phyloP scores from a whole-genome alignment of 305 asterid species.

The Lippia alba region DNA sequence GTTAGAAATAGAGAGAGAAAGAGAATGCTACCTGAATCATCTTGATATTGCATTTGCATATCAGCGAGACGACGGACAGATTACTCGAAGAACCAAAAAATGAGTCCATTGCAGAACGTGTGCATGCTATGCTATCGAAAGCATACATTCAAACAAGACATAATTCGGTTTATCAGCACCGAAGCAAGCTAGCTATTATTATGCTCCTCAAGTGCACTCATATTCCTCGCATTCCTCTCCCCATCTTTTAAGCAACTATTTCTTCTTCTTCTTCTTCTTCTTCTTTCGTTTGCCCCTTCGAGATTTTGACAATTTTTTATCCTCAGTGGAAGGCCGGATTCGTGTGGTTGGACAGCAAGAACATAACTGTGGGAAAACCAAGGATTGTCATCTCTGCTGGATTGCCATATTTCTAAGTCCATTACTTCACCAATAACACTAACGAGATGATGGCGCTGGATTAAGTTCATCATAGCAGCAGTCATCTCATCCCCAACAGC shows the following conservation, averaged over 20 bases:
- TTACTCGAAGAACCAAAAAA: no score
- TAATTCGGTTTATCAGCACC: conserved; percentile 84
- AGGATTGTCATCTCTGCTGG: conserved; percentile 86
- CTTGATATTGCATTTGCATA: background rate
- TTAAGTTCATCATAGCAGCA: conserved; percentile 87
- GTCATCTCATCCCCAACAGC: conserved; percentile 82
- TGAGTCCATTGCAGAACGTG: background rate
- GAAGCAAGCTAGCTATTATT: conserved; percentile 95
- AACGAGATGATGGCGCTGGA: conserved; percentile 94
- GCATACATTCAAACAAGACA: conserved; percentile 40
- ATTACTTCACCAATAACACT: conserved; percentile 93
- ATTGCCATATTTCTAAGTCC: conserved; percentile 93
- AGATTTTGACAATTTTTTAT: conserved; percentile 67
- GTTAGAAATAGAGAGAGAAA: background rate
- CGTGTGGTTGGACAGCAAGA: conserved; percentile 71
- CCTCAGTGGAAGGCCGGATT: conserved; percentile 77
- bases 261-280: no score
- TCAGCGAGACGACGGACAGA: conserved; percentile 5
- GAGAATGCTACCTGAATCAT: conserved; percentile 1
- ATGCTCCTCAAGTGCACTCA: conserved; percentile 99
- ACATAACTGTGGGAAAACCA: conserved; percentile 75
- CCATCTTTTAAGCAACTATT: conserved; percentile 99
- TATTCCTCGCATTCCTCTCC: conserved; percentile 99
- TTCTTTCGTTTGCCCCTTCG: conserved; percentile 88
- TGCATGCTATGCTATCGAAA: no score